Evolutionary conservation across 2,329 filamentous ascomycete species (phyloP).

Genomic region (Beauveria pseudobassiana): DNA sequence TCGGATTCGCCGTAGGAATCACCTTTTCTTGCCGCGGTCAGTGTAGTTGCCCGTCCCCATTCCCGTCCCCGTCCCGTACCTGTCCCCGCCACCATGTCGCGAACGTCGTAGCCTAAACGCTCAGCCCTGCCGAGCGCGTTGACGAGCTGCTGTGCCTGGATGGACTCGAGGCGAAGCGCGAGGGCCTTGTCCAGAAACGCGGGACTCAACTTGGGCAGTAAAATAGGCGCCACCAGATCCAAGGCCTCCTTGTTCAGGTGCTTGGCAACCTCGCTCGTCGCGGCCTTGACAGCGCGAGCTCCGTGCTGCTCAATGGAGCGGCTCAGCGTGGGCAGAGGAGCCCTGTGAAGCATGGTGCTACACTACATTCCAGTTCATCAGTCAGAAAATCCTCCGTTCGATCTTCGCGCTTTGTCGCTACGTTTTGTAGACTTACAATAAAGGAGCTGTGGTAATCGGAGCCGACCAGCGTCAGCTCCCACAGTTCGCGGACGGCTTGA

Average conservation of each 20-base stretch:
- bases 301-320: constrained; percentile 40
- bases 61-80: constrained; percentile 13
- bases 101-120: constrained; percentile 47
- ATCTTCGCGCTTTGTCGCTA: background rate
- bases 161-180: constrained; percentile 44
- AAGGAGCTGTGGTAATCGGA: constrained; percentile 40
- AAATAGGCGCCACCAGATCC: constrained; percentile 35
- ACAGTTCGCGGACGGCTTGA: constrained; percentile 35
- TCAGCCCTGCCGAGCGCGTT: constrained; percentile 50
- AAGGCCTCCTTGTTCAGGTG: constrained; percentile 34
- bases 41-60: constrained; percentile 20
- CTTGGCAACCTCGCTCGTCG: constrained; percentile 33
- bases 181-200: constrained; percentile 45
- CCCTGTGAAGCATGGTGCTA: constrained; percentile 42
- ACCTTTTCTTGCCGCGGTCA: constrained; percentile 27
- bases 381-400: background rate
- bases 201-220: constrained; percentile 40
- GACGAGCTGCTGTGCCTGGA: constrained; percentile 46
- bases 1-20: constrained; percentile 21
- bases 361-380: constrained; percentile 23
- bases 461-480: constrained; percentile 36
- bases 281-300: constrained; percentile 30
- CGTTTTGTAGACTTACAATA: constrained; percentile 32
- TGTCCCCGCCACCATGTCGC: constrained; percentile 34
- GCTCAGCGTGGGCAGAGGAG: constrained; percentile 28